Evolutionary conservation across 805 yeast species (phyloP), one percentile per base, ranked within the genome.

Genomic region (Nakazawaea ernobii): DNA sequence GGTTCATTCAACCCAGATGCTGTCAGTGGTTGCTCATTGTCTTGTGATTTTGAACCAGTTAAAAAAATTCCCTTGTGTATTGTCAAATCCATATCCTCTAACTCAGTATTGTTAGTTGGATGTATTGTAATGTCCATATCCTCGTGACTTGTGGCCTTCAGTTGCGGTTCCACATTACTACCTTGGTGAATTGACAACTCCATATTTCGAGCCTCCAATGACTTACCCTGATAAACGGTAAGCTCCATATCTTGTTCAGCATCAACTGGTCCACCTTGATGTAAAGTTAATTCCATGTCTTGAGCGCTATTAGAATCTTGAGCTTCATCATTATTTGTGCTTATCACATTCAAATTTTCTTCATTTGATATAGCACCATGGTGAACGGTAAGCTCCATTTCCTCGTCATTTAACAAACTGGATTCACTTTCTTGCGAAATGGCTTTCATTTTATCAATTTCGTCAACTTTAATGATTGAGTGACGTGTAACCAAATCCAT

Each of bases 341-440:
- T 20, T 20, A 20, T 20, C 24, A 5, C 3, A 20, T 20, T 20
- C 5, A 20, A 3, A 20, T 30, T 33, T 37, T 44, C 32, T n/a
- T 38, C 48, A 26, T 44, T 2, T 17, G n/a, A 41, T 30, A 28
- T 52, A 42, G 20, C 33, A 4, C 53, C 53, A 13, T 29, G 27
- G 28, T 36, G 48, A 40, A 40, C 51, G 9, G 60, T 56, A 26
- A 50, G 32, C 10, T 55, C 56, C 51, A 48, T 55, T 6, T 53
- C 37, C 24, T 43, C 35, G 17, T 49, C 53, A 26, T n/a, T 30
- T 6, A 11, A n/a, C 32, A 30, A 30, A 30, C 32, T 30, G 32
- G 32, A 48, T 47, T 7, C 28, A 17, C 27, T 24, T 27, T 35
- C 39, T 38, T 38, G 38, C n/a, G 29, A 8, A 10, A 3, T 11